Evolutionary conservation across 1,139 yeast genomes (phyloP), one percentile per base, ranked within the genome.

Genomic region (Blastobotrys buckinghamii): DNA sequence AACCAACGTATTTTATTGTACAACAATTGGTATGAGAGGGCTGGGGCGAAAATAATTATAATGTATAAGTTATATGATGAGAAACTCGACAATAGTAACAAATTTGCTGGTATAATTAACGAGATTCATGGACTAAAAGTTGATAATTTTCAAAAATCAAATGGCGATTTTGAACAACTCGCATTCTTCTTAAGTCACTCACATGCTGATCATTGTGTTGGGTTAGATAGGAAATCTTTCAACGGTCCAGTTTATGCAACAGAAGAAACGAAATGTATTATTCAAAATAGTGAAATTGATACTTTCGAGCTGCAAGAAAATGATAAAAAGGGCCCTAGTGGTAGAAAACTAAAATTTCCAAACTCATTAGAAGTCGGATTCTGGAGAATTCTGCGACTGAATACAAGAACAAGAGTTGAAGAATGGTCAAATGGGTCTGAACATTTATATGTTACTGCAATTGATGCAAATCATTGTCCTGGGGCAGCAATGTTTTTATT

Each of bases 401-500:
- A 27, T 6, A 19, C 26, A n/a, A 19, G 20, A 47, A 62, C n/a
- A 10, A 29, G 32, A 29, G 32, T 29, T 29, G n/a, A 13, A 13
- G 60, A 29, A 29, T 29, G n/a, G n/a, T n/a, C n/a, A n/a, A n/a
- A 29, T 29, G 12, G 12, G 5, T 4, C 4, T 34, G 52, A 46
- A 4, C 29, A 45, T 8, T 51, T 66, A 16, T 55, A 50, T 26
- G 66, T 68, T 6, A 68, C 71, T 1, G 55, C 67, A 6, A 49
- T 69, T 7, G 65, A 62, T 32, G 65, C 56, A 29, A 74, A 80
- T 55, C 87, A 81, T 56, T 81, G 86, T 56, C 81, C 84, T 4
- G 87, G 86, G 1, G 71, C 84, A 2, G 68, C 71, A 5, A 78
- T 81, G 82, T 74, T 77, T 51, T 66, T 81, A 36, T 54, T 81